Conservation (phyloP, 768 basidiomycete species). For the Lactarius sp. region DNA sequence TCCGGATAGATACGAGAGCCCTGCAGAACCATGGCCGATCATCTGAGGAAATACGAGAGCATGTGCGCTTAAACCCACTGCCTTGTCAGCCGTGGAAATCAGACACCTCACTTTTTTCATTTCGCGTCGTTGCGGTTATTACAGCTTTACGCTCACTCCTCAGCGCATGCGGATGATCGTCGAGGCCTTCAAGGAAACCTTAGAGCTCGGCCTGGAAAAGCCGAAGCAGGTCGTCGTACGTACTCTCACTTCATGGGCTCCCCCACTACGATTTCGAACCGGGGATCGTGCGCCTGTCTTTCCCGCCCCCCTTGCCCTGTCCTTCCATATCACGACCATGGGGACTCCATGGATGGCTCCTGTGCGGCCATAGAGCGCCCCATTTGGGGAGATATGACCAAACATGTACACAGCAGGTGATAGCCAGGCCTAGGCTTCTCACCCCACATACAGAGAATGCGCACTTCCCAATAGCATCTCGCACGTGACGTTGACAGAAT, state of each 20-base stretch:
- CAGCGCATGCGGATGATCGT: slow-evolving; percentile 96
- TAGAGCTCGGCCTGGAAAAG: slow-evolving; percentile 83
- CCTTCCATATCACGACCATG: neutral
- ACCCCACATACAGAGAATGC: neutral
- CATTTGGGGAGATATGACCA: neutral
- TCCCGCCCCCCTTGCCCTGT: neutral
- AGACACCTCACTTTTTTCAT: neutral
- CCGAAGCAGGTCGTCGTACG: slow-evolving; percentile 83
- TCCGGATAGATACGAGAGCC: slow-evolving; percentile 16
- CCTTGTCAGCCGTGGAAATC: neutral
- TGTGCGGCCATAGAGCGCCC: slow-evolving; percentile 8
- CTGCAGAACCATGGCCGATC: slow-evolving; percentile 86
- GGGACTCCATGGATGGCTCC: neutral
- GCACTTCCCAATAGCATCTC: neutral
- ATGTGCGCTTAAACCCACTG: slow-evolving; percentile 47
- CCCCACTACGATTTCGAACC: slow-evolving; percentile 2
- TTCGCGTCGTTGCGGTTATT: neutral
- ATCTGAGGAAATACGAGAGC: slow-evolving; percentile 85
- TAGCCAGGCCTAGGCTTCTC: slow-evolving; percentile 1
- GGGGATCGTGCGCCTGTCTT: neutral
- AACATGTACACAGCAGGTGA: slow-evolving; percentile 4
- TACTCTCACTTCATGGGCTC: slow-evolving; percentile 25
- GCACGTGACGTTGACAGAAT: slow-evolving; percentile 13
- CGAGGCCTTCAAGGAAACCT: slow-evolving; percentile 88
- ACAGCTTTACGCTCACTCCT: slow-evolving; percentile 79